Evolutionary conservation across 805 yeast species (phyloP), one percentile per base, ranked within the genome.

Genomic region (Lipomyces orientalis): DNA sequence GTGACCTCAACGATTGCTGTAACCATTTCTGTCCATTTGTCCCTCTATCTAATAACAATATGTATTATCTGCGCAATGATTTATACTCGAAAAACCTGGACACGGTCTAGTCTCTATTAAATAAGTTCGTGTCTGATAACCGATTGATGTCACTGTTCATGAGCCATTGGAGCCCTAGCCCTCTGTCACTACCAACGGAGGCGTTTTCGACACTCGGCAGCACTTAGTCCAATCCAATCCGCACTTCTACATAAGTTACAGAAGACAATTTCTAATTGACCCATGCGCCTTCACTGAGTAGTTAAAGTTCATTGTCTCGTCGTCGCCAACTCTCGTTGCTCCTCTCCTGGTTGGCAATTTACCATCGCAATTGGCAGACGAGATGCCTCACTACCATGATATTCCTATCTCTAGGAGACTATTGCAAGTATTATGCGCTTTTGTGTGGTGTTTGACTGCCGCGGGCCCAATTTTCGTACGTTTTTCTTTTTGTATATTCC

Each of bases 401-500:
- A 71, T 72, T 10, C 56, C 74, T 16, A 59, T 60, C 43, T 22
- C 65, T 7, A 52, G 56, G 34, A 78, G 87, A 69, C 62, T 82
- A 9, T 65, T 82, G 1, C 97, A 92, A 76, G 84, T 90, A 10
- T 59, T 75, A 1, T 90, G 97, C 78, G 93, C 97, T 35, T 85
- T 91, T 19, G 64, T 83, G 0, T 93, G 97, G 97, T 94, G 98
- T 79, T 80, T 93, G 14, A 81, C 91, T 51, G 92, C 97, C 0
- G 97, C 97, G 0, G 98, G 98, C 5, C 92, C 96, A 0, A 88
- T 93, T 14, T 93, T 93, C 82, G 98, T 71, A 62, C 10, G 74
- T 70, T 22, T 31, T 19, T 25, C 29, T 46, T 33, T 7, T 10
- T 16, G 16, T 8, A 33, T 4, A 5, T 46, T 29, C 1, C 29